A percentile compares a stretch with the other conserved stretches of the same genome.
phyloP scores from a whole-genome alignment of 164 flowering plant species.

The Brasenia schreberi region DNA sequence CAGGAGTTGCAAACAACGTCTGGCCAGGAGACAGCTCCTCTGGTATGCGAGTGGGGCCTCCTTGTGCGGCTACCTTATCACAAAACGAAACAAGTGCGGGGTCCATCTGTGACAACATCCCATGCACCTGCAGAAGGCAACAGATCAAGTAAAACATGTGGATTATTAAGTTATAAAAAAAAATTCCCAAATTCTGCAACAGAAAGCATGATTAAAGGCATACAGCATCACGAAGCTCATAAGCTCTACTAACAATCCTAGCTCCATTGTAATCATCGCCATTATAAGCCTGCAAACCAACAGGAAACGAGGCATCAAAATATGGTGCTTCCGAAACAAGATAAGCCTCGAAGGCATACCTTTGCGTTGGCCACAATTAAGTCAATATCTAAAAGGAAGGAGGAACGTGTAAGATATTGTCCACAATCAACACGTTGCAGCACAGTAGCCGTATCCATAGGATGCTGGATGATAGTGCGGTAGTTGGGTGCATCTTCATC shows the following conservation, averaged over 20 bases:
- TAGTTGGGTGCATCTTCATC: constrained; percentile 99
- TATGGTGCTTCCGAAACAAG: not conserved
- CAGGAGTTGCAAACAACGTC: constrained; percentile 38
- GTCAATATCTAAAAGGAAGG: constrained; percentile 77
- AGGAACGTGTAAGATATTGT: constrained; percentile 62
- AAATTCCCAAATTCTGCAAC: not conserved
- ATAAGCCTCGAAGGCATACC: constrained; percentile 26
- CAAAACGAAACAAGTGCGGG: constrained; percentile 79
- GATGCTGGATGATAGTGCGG: constrained; percentile 73
- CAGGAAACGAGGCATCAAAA: not conserved
- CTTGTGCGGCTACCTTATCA: constrained; percentile 89
- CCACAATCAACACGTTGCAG: constrained; percentile 91
- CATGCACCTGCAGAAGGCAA: constrained; percentile 50
- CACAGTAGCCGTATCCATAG: constrained; percentile 90
- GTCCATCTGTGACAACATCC: constrained; percentile 97
- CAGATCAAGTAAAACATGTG: not conserved
- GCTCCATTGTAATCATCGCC: constrained; percentile 95
- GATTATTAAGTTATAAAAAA: constrained; percentile 1
- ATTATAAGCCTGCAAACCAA: constrained; percentile 58
- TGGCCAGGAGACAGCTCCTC: constrained; percentile 39
- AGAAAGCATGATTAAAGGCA: constrained; percentile 6
- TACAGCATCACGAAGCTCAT: constrained; percentile 96
- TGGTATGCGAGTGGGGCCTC: constrained; percentile 68
- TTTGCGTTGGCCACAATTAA: constrained; percentile 86
- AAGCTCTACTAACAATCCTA: constrained; percentile 92